Evolutionary conservation across 768 basidiomycete genomes (phyloP).

Genomic region (Suillus lakei): DNA sequence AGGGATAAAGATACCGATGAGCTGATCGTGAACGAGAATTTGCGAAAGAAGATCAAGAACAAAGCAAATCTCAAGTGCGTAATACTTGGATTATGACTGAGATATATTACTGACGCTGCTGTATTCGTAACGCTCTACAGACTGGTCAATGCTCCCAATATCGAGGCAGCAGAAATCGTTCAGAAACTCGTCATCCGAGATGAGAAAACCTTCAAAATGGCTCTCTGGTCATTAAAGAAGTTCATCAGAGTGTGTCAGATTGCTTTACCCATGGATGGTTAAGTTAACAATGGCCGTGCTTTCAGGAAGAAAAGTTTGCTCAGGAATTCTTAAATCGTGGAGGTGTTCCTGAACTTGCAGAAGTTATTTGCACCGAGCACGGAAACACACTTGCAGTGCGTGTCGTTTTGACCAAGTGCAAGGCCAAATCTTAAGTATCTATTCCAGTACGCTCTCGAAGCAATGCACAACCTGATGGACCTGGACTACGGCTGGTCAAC

Average conservation of each 20-base stretch:
- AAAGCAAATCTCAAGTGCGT: constrained; percentile 80
- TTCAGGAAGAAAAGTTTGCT: constrained; percentile 83
- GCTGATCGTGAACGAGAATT: constrained; percentile 85
- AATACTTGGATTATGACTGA: constrained; percentile 9
- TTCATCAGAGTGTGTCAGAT: constrained; percentile 66
- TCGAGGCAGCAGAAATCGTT: constrained; percentile 79
- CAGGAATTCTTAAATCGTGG: constrained; percentile 75
- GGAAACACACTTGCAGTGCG: constrained; percentile 88
- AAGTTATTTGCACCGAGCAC: constrained; percentile 64
- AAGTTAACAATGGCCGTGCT: constrained; percentile 11
- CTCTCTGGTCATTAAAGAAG: constrained; percentile 80
- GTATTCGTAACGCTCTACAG: constrained; percentile 29
- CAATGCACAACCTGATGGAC: constrained; percentile 90
- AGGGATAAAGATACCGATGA: constrained; percentile 80
- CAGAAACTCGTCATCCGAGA: constrained; percentile 68
- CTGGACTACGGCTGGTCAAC: constrained; percentile 80
- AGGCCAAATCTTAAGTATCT: neutral
- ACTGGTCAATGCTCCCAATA: constrained; percentile 77
- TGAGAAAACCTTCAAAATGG: constrained; percentile 64
- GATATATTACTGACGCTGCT: constrained; percentile 9
- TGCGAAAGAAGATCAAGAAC: constrained; percentile 79
- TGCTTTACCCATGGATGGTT: neutral
- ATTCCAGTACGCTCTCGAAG: constrained; percentile 77
- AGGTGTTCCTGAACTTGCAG: constrained; percentile 73
- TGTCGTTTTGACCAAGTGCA: constrained; percentile 15